phyloP scores from a whole-genome alignment of 2,329 filamentous ascomycete species.

The Claviceps sp. region DNA sequence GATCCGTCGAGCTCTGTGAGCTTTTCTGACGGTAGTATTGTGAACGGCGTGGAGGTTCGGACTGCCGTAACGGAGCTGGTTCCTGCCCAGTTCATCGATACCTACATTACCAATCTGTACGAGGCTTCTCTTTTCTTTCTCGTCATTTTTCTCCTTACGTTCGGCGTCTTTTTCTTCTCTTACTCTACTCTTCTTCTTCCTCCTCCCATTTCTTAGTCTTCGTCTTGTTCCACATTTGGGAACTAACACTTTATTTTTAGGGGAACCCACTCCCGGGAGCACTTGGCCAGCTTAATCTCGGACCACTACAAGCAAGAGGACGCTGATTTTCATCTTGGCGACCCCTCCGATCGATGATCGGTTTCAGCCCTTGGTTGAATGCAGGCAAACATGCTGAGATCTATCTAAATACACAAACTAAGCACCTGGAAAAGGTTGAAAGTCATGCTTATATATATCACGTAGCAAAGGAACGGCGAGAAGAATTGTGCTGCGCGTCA shows the following conservation, averaged over 20 bases:
- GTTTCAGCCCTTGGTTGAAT: not conserved
- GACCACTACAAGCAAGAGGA: constrained; percentile 68
- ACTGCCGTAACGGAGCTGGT: constrained; percentile 77
- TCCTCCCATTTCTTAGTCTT: not conserved
- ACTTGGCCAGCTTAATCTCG: constrained; percentile 58
- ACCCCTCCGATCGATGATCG: constrained; percentile 16
- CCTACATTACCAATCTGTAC: constrained; percentile 69
- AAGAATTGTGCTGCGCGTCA: constrained; percentile 1
- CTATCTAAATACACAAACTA: not conserved
- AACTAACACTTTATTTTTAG: constrained; percentile 21
- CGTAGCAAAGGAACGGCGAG: not conserved
- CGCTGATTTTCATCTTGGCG: constrained; percentile 43
- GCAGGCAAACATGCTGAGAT: not conserved
- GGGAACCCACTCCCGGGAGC: constrained; percentile 55
- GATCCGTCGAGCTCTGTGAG: constrained; percentile 63
- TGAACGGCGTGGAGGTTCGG: constrained; percentile 64
- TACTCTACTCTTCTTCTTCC: not conserved
- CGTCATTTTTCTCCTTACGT: not conserved
- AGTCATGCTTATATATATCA: not conserved
- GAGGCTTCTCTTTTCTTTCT: constrained; percentile 11
- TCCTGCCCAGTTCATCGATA: constrained; percentile 58
- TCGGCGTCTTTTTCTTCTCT: not conserved
- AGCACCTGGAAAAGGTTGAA: not conserved
- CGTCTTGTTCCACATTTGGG: not conserved
- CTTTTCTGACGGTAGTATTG: constrained; percentile 67